phyloP scores from a whole-genome alignment of 1,284 basidiomycete genomes.

The Puccinia horiana region DNA sequence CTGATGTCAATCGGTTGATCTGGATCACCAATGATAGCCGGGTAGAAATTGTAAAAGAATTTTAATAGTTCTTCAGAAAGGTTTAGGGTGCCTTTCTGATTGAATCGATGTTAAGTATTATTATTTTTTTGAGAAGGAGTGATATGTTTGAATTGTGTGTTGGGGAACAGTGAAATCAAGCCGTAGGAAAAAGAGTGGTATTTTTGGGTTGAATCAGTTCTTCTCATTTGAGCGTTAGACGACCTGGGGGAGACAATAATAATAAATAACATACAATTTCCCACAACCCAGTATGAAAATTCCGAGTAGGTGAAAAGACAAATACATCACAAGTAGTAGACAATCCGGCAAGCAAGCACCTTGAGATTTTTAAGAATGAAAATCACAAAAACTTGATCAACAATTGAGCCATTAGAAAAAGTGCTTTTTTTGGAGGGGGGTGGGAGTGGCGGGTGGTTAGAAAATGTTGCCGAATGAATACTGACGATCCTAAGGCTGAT shows the following conservation, averaged over 20 bases:
- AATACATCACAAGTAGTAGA: constrained; percentile 42
- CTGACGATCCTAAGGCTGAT: constrained; percentile 33
- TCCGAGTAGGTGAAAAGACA: constrained; percentile 1
- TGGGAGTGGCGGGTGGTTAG: not conserved
- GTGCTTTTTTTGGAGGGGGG: not conserved
- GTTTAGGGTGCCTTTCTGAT: constrained; percentile 11
- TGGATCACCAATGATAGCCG: not conserved
- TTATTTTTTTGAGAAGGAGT: not conserved
- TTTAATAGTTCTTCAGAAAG: constrained; percentile 36
- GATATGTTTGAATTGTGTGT: no score
- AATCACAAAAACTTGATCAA: not conserved
- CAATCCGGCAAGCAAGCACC: constrained; percentile 24
- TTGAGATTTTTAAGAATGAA: not conserved
- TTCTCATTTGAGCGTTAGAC: not conserved
- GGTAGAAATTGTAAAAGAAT: constrained; percentile 1
- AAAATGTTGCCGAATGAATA: not conserved
- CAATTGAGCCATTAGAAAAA: not conserved
- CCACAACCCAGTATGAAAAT: constrained; percentile 36
- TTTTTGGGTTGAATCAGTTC: not conserved
- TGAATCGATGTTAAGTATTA: not conserved
- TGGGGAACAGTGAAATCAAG: not conserved
- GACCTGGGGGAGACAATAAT: not conserved
- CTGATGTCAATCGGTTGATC: not conserved
- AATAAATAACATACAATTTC: constrained; percentile 18
- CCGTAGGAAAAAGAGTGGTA: not conserved